Conservation (phyloP, 192 early-diverging fungal genomes). For the Podila clonocystis region DNA sequence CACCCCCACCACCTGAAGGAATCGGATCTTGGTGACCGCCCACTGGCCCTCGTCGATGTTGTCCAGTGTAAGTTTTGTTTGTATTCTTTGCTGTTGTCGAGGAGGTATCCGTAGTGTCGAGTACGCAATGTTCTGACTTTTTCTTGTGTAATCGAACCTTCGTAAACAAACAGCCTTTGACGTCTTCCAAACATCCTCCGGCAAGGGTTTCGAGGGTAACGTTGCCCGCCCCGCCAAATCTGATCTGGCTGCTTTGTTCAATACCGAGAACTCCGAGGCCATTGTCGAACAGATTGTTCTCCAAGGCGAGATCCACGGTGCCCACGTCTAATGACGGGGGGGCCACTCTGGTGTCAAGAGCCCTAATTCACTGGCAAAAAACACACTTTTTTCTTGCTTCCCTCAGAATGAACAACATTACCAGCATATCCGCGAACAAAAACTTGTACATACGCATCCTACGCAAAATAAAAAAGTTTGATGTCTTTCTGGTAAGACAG, state of each 20-base stretch:
- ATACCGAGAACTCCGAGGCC: conserved; percentile 22
- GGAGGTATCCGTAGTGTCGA: not conserved
- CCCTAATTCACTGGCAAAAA: too few species aligned
- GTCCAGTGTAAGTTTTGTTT: conserved; percentile 24
- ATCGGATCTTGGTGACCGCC: not conserved
- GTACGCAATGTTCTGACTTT: not conserved
- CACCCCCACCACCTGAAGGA: not conserved
- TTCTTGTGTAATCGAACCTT: not conserved
- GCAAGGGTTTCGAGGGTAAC: conserved; percentile 34
- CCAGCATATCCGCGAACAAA: not conserved
- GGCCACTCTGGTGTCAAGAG: too few species aligned
- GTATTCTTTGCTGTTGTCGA: not conserved
- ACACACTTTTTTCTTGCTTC: not conserved
- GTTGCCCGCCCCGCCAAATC: conserved; percentile 19
- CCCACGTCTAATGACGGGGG: not conserved
- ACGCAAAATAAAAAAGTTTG: not conserved
- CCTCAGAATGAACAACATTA: not conserved
- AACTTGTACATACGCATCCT: too few species aligned
- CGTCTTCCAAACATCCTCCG: conserved; percentile 24
- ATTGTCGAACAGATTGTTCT: conserved; percentile 36
- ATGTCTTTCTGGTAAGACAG: too few species aligned
- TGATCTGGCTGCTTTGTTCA: conserved; percentile 31
- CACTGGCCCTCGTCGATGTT: conserved; percentile 37
- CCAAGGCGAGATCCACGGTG: conserved; percentile 29
- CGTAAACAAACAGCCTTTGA: conserved; percentile 16